Conservation (phyloP, 148 eudicot species). For the Rhododendron henanense region DNA sequence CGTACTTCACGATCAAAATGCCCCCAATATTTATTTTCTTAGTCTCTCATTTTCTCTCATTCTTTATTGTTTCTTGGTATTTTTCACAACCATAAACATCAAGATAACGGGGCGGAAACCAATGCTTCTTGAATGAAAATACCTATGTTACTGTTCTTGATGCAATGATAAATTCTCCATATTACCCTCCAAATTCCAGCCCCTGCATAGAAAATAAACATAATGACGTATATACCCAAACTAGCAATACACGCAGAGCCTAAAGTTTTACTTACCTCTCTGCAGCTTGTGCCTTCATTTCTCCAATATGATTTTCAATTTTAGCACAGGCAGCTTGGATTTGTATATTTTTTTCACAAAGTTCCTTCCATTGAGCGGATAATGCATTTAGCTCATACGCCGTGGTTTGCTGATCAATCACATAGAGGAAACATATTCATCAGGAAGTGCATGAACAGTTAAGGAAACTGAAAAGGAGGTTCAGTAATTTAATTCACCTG, state of each 20-base stretch:
- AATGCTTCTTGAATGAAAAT: neutral
- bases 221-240: neutral
- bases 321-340: constrained; percentile 72
- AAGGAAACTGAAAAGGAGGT: neutral
- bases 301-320: constrained; percentile 47
- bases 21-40: neutral
- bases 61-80: neutral
- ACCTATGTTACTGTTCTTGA: constrained; percentile 11
- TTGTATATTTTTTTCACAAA: constrained; percentile 79
- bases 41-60: neutral
- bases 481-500: constrained; percentile 42
- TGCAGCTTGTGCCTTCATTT: constrained; percentile 60
- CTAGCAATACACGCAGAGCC: neutral
- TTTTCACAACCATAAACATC: neutral
- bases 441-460: neutral
- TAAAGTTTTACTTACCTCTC: constrained; percentile 47
- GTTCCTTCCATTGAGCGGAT: constrained; percentile 93
- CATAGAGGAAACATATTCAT: neutral
- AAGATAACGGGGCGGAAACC: neutral
- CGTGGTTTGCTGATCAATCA: constrained; percentile 75
- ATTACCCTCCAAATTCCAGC: constrained; percentile 59
- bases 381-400: constrained; percentile 81
- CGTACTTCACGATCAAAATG: neutral
- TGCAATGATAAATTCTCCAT: constrained; percentile 47
- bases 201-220: constrained; percentile 30